phyloP scores from a whole-genome alignment of 2,329 filamentous ascomycete species.

The Microascus cirrosus region DNA sequence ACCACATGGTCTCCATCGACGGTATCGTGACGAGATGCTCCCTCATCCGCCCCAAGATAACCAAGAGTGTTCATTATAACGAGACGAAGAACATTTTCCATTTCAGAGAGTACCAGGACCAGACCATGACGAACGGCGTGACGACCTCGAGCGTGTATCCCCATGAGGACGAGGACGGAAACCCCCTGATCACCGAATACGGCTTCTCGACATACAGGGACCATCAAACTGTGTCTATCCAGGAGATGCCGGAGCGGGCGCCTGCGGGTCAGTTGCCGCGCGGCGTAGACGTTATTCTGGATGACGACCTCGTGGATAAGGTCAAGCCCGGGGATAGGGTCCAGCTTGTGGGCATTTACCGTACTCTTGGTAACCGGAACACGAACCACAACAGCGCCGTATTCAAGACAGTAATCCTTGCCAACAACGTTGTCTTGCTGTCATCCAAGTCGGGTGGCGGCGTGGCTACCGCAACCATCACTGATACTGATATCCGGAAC shows the following conservation, averaged over 20 bases:
- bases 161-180: constrained; percentile 84
- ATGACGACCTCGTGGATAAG: constrained; percentile 90
- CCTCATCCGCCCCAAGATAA: constrained; percentile 89
- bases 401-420: constrained; percentile 87
- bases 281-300: constrained; percentile 90
- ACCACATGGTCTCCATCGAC: constrained; percentile 94
- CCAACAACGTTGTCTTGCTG: constrained; percentile 88
- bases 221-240: constrained; percentile 94
- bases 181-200: constrained; percentile 88
- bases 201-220: constrained; percentile 92
- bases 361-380: constrained; percentile 90
- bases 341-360: constrained; percentile 91
- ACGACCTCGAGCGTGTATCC: constrained; percentile 90
- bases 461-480: constrained; percentile 83
- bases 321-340: constrained; percentile 94
- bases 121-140: constrained; percentile 91
- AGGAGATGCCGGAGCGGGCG: constrained; percentile 97
- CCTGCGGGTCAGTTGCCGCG: constrained; percentile 91
- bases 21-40: constrained; percentile 96
- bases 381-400: constrained; percentile 81
- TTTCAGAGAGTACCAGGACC: constrained; percentile 83
- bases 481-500: constrained; percentile 93
- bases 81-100: constrained; percentile 79
- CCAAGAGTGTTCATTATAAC: constrained; percentile 96
- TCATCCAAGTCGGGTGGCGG: constrained; percentile 95